Conservation (phyloP, 305 asterid genomes). For the Solanum aculeatissimum region DNA sequence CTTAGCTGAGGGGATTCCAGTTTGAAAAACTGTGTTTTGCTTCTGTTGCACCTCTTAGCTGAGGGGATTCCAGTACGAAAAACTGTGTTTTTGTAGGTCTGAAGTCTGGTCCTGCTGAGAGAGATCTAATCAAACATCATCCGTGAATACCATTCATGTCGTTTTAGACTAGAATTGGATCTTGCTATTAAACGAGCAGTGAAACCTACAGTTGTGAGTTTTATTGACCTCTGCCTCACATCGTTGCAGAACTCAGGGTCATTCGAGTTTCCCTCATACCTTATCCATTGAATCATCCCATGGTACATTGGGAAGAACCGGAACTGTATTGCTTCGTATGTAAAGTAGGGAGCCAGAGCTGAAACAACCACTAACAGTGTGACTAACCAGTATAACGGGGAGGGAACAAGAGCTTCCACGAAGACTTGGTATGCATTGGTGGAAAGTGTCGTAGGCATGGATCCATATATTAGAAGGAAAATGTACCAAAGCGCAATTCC, state of each 20-base stretch:
- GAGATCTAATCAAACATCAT: neutral
- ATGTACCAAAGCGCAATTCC: conserved; percentile 71
- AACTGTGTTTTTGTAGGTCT: neutral
- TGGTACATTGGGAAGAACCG: conserved; percentile 91
- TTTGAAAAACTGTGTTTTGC: neutral
- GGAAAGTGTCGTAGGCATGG: conserved; percentile 38
- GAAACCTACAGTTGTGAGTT: conserved; percentile 65
- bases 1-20: neutral
- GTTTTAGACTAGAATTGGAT: conserved; percentile 36
- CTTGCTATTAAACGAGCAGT: conserved; percentile 83
- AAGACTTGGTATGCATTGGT: conserved; percentile 65
- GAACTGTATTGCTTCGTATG: conserved; percentile 49
- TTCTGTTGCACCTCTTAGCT: neutral
- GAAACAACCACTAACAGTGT: conserved; percentile 47
- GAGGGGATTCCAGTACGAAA: neutral
- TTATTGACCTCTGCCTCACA: conserved; percentile 67
- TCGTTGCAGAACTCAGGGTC: conserved; percentile 65
- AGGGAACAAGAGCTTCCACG: conserved; percentile 53
- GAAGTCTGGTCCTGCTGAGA: neutral
- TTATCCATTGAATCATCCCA: conserved; percentile 83
- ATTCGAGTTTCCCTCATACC: conserved; percentile 64
- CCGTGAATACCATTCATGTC: conserved; percentile 2
- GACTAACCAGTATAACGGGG: conserved; percentile 54
- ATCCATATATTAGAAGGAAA: conserved; percentile 67
- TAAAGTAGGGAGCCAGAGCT: conserved; percentile 64